Evolutionary conservation across 352 stramenopile genomes (phyloP), one percentile per base, ranked within the genome.

Genomic region (Globisporangium solare): DNA sequence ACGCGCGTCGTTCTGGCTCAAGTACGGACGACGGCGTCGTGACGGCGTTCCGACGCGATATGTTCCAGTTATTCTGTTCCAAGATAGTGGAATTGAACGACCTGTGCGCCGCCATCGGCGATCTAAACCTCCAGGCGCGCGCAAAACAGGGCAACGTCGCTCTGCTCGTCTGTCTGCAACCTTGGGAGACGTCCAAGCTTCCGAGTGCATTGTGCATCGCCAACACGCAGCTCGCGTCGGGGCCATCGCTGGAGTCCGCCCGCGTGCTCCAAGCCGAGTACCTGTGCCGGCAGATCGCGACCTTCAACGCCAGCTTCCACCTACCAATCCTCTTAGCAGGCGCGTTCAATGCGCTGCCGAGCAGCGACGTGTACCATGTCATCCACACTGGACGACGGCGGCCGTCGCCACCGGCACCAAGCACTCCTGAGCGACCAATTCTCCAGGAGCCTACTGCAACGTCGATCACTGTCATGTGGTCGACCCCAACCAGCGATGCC

Each of bases 271-370:
- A 97, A 47, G 64, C 79, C 5, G 70, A 85, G 50, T 88, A 79
- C 54, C 59, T 96, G 11, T 81, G 80, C 12, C 76, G 82, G 0
- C 62, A 76, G 20, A 56, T 94, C 14, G 79, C 84, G 22, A 59
- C 67, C 0, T 94, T 96, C 63, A 96, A 96, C 51, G 71, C 69
- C 1, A 74, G 91, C 45, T 89, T 95, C 24, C 77, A 93, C n/a
- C 58, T 94, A 13, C 88, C 88, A 0, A 68, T 93, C n/a, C 31
- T 97, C 10, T 24, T 97, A 12, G 73, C 79, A 17, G 87, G 87
- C 14, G 88, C 86, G 1, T 92, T 96, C 51, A 95, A 96, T 47
- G 81, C 78, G 15, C 58, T 73, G 0, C 88, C 88, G 1, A 83
- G 80, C 49, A 89, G 73, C 39, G 78, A 90, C 18, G 68, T 89